These are phyloP conservation scores for Candida suzukii DNA, from an alignment of 805 yeast genomes.

Conservation along the genomic window DNA sequence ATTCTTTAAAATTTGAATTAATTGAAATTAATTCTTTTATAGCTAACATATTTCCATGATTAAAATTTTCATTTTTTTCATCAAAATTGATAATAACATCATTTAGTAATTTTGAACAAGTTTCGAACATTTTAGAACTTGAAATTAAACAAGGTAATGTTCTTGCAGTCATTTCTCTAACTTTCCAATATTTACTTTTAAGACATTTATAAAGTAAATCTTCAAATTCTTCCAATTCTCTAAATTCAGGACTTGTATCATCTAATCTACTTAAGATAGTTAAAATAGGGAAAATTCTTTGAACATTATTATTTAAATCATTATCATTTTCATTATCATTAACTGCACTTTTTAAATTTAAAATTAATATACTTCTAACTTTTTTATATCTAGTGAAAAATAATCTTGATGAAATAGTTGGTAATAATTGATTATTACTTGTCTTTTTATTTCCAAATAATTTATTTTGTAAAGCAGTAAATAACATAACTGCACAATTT, in stretches of 20 bases:
- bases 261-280: slow-evolving; percentile 66
- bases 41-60: slow-evolving; percentile 58
- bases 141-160: slow-evolving; percentile 47
- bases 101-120: slow-evolving; percentile 11
- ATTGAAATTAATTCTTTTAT: slow-evolving; percentile 26
- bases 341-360: slow-evolving; percentile 29
- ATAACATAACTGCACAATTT: slow-evolving; percentile 90
- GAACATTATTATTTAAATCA: slow-evolving; percentile 31
- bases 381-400: slow-evolving; percentile 65
- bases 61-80: slow-evolving; percentile 24
- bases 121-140: slow-evolving; percentile 10
- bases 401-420: slow-evolving; percentile 46
- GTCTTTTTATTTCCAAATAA: slow-evolving; percentile 59
- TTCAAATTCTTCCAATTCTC: slow-evolving; percentile 46
- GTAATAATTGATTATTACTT: slow-evolving; percentile 27
- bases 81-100: background rate
- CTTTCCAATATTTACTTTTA: slow-evolving; percentile 61
- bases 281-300: slow-evolving; percentile 67
- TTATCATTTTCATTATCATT: slow-evolving; percentile 5
- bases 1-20: background rate
- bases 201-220: slow-evolving; percentile 42
- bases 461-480: slow-evolving; percentile 74
- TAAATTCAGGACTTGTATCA: slow-evolving; percentile 43
- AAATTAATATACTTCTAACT: slow-evolving; percentile 41
- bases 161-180: slow-evolving; percentile 81